phyloP scores from a whole-genome alignment of 2,329 filamentous ascomycete species.

The Leptographium galeiforme region DNA sequence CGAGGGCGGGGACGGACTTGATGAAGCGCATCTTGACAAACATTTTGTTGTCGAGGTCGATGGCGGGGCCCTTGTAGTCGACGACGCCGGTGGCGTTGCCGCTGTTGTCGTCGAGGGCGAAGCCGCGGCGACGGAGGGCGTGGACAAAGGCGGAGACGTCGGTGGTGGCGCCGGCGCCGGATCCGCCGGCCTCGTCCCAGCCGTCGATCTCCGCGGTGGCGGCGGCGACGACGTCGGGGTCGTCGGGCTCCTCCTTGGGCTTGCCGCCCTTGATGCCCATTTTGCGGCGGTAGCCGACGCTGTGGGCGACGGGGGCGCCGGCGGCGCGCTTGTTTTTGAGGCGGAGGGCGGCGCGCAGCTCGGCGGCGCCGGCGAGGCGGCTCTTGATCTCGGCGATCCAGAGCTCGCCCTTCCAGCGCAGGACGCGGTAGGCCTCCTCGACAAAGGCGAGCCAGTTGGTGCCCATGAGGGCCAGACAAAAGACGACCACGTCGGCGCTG shows the following conservation, averaged over 20 bases:
- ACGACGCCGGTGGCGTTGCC: slow-evolving; percentile 20
- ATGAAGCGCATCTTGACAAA: slow-evolving; percentile 95
- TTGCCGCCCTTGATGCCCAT: slow-evolving; percentile 25
- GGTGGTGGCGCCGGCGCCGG: slow-evolving; percentile 51
- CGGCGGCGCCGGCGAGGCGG: slow-evolving; percentile 49
- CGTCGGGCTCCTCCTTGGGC: slow-evolving; percentile 19
- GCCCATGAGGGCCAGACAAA: slow-evolving; percentile 95
- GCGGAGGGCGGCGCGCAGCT: slow-evolving; percentile 12
- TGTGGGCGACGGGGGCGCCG: slow-evolving; percentile 46
- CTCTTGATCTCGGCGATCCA: slow-evolving; percentile 97
- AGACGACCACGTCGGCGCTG: slow-evolving; percentile 75
- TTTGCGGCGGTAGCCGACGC: slow-evolving; percentile 48
- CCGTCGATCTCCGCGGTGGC: slow-evolving; percentile 48
- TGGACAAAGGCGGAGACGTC: slow-evolving; percentile 81
- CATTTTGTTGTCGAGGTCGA: slow-evolving; percentile 91
- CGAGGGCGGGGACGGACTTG: slow-evolving; percentile 62
- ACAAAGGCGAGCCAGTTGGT: slow-evolving; percentile 97
- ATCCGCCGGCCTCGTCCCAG: slow-evolving; percentile 44
- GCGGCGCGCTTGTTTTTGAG: slow-evolving; percentile 24
- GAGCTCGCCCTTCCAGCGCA: slow-evolving; percentile 88
- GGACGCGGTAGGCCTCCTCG: slow-evolving; percentile 84
- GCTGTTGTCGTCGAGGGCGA: slow-evolving; percentile 48
- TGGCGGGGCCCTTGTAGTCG: slow-evolving; percentile 23
- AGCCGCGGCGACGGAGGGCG: slow-evolving; percentile 67
- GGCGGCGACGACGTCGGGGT: slow-evolving; percentile 59